phyloP scores from a whole-genome alignment of 108 stramenopile genomes.

The Pseudonitzschia pungens region DNA sequence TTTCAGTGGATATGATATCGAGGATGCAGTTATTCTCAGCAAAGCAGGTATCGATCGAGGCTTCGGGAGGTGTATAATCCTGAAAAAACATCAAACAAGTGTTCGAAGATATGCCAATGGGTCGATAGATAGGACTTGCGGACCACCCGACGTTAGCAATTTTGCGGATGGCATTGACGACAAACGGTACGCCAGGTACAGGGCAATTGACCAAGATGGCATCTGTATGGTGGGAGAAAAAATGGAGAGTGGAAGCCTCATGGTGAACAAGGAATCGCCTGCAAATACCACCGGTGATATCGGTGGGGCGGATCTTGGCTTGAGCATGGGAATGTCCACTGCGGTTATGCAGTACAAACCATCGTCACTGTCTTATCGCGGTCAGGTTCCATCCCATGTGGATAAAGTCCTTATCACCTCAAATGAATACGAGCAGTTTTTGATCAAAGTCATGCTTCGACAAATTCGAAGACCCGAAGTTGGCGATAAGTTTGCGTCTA shows the following conservation, averaged over 20 bases:
- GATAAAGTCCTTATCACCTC: conserved; percentile 96
- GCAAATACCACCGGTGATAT: conserved; percentile 67
- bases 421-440: conserved; percentile 93
- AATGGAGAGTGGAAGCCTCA: conserved; percentile 77
- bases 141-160: conserved; percentile 64
- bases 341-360: conserved; percentile 75
- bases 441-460: conserved; percentile 93
- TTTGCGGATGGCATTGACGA: conserved; percentile 81
- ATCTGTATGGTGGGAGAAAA: conserved; percentile 89
- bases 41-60: conserved; percentile 97
- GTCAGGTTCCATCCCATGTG: conserved; percentile 86
- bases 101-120: conserved; percentile 95
- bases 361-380: conserved; percentile 81
- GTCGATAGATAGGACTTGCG: conserved; percentile 83
- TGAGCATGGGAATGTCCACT: conserved; percentile 46
- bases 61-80: conserved; percentile 93
- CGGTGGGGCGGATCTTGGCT: conserved; percentile 50
- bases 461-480: conserved; percentile 95
- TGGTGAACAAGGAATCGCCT: conserved; percentile 94
- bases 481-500: conserved; percentile 98
- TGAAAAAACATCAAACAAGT: conserved; percentile 83
- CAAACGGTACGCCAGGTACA: conserved; percentile 78
- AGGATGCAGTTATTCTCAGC: conserved; percentile 98
- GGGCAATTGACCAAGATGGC: conserved; percentile 91
- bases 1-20: conserved; percentile 99